Conservation (phyloP, 1,284 basidiomycete species). For the Pseudozyma pruni region DNA sequence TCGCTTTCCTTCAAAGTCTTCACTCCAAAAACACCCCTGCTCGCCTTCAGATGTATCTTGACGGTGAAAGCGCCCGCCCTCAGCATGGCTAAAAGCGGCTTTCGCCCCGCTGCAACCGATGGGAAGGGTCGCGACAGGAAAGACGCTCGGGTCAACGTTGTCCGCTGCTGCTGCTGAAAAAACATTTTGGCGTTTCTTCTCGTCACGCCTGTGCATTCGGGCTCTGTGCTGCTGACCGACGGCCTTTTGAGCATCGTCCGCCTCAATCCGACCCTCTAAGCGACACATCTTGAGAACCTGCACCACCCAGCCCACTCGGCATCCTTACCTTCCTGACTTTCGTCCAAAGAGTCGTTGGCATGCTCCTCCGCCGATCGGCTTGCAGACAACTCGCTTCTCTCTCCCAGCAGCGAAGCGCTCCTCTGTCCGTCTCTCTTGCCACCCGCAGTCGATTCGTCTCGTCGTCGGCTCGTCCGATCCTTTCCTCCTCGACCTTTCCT, state of each 20-base stretch:
- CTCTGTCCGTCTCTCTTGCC: constrained; percentile 4
- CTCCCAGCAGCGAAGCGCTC: constrained; percentile 40
- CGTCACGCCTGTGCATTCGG: neutral
- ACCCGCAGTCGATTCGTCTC: constrained; percentile 3
- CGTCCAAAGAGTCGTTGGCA: constrained; percentile 34
- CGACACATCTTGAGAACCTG: constrained; percentile 3
- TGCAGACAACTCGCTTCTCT: constrained; percentile 42
- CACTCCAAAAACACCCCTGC: too few species aligned
- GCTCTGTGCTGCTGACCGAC: neutral
- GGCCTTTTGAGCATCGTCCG: too few species aligned
- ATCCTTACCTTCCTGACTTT: neutral
- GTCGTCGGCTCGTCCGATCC: constrained; percentile 13
- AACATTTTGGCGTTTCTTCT: neutral
- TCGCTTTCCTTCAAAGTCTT: too few species aligned
- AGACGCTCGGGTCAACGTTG: constrained; percentile 16
- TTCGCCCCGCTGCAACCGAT: constrained; percentile 7
- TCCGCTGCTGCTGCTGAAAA: constrained; percentile 12
- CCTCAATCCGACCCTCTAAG: neutral
- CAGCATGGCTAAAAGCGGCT: constrained; percentile 18
- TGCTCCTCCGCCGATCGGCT: constrained; percentile 49
- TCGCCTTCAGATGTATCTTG: too few species aligned
- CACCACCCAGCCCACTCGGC: neutral
- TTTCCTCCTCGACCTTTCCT: neutral
- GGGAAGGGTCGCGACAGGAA: too few species aligned
- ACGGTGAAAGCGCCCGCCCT: too few species aligned